Evolutionary conservation across 768 basidiomycete genomes (phyloP).

Genomic region (Termitomyces sp.): DNA sequence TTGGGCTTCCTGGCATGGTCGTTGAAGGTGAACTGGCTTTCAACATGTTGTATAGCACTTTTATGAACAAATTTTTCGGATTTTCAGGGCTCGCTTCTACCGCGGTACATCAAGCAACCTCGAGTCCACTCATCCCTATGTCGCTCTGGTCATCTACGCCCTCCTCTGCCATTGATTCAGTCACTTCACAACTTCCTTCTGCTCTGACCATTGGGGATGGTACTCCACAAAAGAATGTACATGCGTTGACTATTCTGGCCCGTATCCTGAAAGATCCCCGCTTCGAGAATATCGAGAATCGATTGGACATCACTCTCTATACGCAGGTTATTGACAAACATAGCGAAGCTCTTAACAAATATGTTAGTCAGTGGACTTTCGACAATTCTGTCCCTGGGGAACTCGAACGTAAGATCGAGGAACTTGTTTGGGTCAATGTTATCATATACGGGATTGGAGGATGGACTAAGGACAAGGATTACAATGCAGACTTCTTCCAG

Average conservation of each 20-base stretch:
- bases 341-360: constrained; percentile 35
- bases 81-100: constrained; percentile 39
- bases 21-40: constrained; percentile 42
- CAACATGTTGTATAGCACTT: neutral
- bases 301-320: constrained; percentile 21
- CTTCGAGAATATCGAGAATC: constrained; percentile 19
- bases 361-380: constrained; percentile 41
- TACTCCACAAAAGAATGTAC: constrained; percentile 14
- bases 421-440: constrained; percentile 51
- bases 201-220: neutral
- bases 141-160: constrained; percentile 18
- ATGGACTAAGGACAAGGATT: constrained; percentile 35
- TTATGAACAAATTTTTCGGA: neutral
- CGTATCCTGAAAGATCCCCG: constrained; percentile 49
- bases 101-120: constrained; percentile 39
- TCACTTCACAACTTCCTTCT: neutral
- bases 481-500: constrained; percentile 59
- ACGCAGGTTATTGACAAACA: constrained; percentile 31
- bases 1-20: constrained; percentile 44
- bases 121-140: constrained; percentile 28
- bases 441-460: constrained; percentile 56
- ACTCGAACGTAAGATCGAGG: constrained; percentile 56
- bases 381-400: constrained; percentile 29
- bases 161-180: neutral
- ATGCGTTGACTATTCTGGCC: constrained; percentile 51